A percentile compares a stretch with the other conserved stretches of the same genome.
These are phyloP conservation scores for Hypoxylon perforatum DNA, from an alignment of 495 filamentous ascomycete genomes.

Conservation along the genomic window DNA sequence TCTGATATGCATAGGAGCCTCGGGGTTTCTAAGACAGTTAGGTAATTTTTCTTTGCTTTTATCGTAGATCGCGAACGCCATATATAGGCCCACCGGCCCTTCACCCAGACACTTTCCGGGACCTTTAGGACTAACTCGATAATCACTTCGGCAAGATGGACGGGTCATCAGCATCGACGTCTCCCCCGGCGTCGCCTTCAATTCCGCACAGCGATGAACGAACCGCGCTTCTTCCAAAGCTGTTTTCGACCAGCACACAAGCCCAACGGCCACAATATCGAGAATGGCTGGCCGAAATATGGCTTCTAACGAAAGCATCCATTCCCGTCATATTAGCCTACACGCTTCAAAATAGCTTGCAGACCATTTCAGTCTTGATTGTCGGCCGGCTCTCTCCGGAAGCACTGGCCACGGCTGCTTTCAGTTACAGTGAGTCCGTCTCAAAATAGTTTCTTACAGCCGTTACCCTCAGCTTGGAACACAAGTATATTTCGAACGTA, in stretches of 20 bases:
- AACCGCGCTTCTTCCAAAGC: conserved; percentile 62
- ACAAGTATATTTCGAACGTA: no score
- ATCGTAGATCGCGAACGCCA: neutral
- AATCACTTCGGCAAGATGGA: conserved; percentile 18
- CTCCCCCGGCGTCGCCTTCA: conserved; percentile 18
- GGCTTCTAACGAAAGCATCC: conserved; percentile 73
- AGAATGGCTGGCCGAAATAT: conserved; percentile 70
- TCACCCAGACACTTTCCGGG: neutral
- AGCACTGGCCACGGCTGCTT: conserved; percentile 84
- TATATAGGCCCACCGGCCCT: neutral
- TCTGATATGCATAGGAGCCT: conserved; percentile 1
- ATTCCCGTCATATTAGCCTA: conserved; percentile 90
- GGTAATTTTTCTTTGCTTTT: conserved; percentile 1
- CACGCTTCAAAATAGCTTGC: conserved; percentile 87
- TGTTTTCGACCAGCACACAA: conserved; percentile 15
- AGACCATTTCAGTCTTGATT: conserved; percentile 85
- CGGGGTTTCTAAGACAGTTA: conserved; percentile 1
- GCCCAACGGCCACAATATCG: conserved; percentile 22
- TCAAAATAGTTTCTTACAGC: neutral
- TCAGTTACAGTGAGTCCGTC: conserved; percentile 68
- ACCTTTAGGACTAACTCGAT: neutral
- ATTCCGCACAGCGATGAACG: conserved; percentile 49
- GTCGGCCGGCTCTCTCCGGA: conserved; percentile 82
- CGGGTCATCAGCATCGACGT: conserved; percentile 11
- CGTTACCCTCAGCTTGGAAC: neutral